A percentile compares a stretch with the other conserved stretches of the same genome.
Conservation (phyloP, 1,284 basidiomycete genomes). For the Prillingera fragicola region DNA sequence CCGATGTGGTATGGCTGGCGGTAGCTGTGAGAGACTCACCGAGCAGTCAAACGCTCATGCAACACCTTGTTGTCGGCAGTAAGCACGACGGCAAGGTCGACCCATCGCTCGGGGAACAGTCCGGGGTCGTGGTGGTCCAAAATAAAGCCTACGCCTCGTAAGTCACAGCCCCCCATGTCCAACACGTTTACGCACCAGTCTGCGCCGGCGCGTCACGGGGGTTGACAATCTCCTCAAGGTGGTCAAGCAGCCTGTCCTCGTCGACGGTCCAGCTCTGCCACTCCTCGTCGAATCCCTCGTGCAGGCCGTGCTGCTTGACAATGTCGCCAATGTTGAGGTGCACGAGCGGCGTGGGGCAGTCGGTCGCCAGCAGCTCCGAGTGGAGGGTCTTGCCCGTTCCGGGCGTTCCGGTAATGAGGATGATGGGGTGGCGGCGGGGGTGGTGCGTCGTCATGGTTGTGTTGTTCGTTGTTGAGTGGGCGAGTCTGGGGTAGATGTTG, state of each 20-base stretch:
- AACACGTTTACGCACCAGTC: constrained; percentile 31
- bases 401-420: constrained; percentile 79
- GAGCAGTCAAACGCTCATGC: constrained; percentile 89
- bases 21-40: constrained; percentile 62
- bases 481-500: neutral
- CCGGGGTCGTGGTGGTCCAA: constrained; percentile 98
- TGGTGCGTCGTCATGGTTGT: constrained; percentile 47
- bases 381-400: constrained; percentile 80
- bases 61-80: constrained; percentile 80
- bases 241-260: constrained; percentile 90
- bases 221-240: constrained; percentile 63
- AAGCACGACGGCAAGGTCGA: constrained; percentile 92
- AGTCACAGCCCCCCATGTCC: neutral
- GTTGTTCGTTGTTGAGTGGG: neutral
- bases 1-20: too few species aligned
- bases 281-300: constrained; percentile 82
- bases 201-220: constrained; percentile 35
- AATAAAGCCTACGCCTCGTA: constrained; percentile 65
- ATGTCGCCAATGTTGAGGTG: constrained; percentile 87
- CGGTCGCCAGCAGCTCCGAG: constrained; percentile 62
- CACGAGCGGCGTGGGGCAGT: constrained; percentile 54
- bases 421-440: constrained; percentile 59
- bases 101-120: constrained; percentile 91
- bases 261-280: constrained; percentile 94
- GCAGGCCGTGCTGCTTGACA: constrained; percentile 76